Base-by-base conservation (phyloP, 352 stramenopile species). In the Thalassiosira mediterranea region DNA sequence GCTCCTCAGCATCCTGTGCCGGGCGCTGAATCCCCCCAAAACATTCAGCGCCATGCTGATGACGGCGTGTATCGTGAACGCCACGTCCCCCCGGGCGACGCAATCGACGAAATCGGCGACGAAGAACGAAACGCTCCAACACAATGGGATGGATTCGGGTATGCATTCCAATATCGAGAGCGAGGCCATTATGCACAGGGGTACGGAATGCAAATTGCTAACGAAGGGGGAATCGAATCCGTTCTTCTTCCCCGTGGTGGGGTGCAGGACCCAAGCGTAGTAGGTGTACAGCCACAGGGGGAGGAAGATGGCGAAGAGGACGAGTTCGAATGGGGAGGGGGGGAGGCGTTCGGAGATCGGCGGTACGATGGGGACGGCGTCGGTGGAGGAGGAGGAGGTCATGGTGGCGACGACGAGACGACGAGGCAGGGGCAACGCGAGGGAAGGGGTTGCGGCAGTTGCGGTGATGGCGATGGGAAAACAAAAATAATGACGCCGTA, bases 21-120 rank as follows among this genome's bases (percentile, higher is more conserved):
- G 11, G 15, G 47, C 23, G 42, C 21, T 58, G 17, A 49, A 34
- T 3, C 28, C 60, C 28, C 59, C 66, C 29, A 38, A 31, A 4
- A 79, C 28, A 67, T 72, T 79, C 26, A 79, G 53, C 19, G 48
- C 34, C 28, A 79, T 54, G 8, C 44, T 65, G 53, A 79, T 72
- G 2, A 68, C 32, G 0, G 29, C 70, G 38, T 79, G 70, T 34
- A 69, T 42, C 1, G 32, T 42, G 49, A 49, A 79, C 70, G 72
- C 68, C 0, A 48, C n/a, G 17, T 79, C 70, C 25, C 57, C 21
- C 25, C 67, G 23, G 21, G 62, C 37, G 19, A 64, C 25, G 26
- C 29, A 57, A 56, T 79, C 70, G 11, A 79, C 4, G n/a, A 69
- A 19, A 64, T 79, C 70, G 1, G 72, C 70, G 10, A 79, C 23